phyloP scores from a whole-genome alignment of 805 yeast genomes.

The Candida vartiovaarae region DNA sequence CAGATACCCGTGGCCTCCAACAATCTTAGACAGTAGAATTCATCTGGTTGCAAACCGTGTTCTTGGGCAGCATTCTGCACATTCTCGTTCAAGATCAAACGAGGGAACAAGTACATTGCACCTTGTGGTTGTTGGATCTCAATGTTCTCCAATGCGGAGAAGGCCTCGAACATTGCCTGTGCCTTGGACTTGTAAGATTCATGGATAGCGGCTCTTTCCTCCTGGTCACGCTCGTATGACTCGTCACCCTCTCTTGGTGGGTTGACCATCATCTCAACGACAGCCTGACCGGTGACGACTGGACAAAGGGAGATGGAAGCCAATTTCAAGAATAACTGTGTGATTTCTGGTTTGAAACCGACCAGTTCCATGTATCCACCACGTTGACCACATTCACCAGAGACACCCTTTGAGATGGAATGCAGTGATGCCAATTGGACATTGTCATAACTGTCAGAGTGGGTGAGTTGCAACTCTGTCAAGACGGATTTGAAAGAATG shows the following conservation, averaged over 20 bases:
- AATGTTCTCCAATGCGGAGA: conserved; percentile 72
- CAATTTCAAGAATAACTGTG: conserved; percentile 68
- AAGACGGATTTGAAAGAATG: conserved; percentile 78
- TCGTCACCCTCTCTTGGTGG: conserved; percentile 81
- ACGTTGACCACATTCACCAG: conserved; percentile 99
- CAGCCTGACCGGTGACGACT: conserved; percentile 90
- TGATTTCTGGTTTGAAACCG: conserved; percentile 68
- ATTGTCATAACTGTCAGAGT: conserved; percentile 47
- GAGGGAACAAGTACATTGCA: conserved; percentile 96
- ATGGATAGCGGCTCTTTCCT: conserved; percentile 59
- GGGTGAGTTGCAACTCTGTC: conserved; percentile 47
- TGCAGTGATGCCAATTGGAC: conserved; percentile 92
- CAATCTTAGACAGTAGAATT: conserved; percentile 78
- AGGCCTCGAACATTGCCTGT: conserved; percentile 56
- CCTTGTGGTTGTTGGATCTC: conserved; percentile 89
- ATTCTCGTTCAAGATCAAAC: conserved; percentile 53
- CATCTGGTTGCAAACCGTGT: conserved; percentile 63
- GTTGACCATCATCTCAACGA: conserved; percentile 86
- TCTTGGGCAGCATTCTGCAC: conserved; percentile 57
- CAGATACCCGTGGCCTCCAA: conserved; percentile 90
- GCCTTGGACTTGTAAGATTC: conserved; percentile 60
- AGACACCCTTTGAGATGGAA: conserved; percentile 95
- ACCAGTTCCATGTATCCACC: conserved; percentile 97
- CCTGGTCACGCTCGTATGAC: conserved; percentile 58
- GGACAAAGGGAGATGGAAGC: conserved; percentile 92